Percentiles rank a stretch among this genome's conserved stretches.
These are phyloP conservation scores for Pseudofabraea citricarpa DNA, from an alignment of 2,329 filamentous ascomycete species.

Conservation along the genomic window DNA sequence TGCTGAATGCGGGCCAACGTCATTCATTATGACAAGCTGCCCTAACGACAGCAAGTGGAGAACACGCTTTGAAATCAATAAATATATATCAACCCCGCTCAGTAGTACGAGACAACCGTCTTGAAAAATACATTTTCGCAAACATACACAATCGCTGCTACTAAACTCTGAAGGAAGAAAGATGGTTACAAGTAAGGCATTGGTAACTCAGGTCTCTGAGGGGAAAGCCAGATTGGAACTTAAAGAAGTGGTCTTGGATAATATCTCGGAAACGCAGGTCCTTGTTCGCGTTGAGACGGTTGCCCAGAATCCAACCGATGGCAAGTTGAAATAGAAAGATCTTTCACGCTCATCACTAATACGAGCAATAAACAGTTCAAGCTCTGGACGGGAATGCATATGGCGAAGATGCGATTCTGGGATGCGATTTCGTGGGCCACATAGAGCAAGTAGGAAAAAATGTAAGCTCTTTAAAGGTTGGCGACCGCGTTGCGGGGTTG, in stretches of 20 bases:
- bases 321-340: background rate
- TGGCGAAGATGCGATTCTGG: slow-evolving; percentile 32
- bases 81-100: too few relatives aligned
- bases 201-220: background rate
- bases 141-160: too few relatives aligned
- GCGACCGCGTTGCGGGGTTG: slow-evolving; percentile 25
- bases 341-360: background rate
- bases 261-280: background rate
- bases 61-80: too few relatives aligned
- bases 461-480: slow-evolving; percentile 21
- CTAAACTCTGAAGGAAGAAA: too few relatives aligned
- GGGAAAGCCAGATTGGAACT: background rate
- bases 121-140: too few relatives aligned
- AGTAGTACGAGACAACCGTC: too few relatives aligned
- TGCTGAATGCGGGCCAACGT: too few relatives aligned
- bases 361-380: slow-evolving; percentile 20
- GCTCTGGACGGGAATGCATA: slow-evolving; percentile 32
- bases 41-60: too few relatives aligned
- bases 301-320: background rate
- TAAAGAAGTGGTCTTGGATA: background rate
- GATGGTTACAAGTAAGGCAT: background rate
- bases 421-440: slow-evolving; percentile 33
- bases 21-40: too few relatives aligned
- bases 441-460: slow-evolving; percentile 29
- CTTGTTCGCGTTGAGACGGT: background rate